A percentile compares a stretch with the other conserved stretches of the same genome.
These are phyloP conservation scores for Aspergillus udagawae DNA, from an alignment of 2,329 filamentous ascomycete genomes.

Conservation along the genomic window DNA sequence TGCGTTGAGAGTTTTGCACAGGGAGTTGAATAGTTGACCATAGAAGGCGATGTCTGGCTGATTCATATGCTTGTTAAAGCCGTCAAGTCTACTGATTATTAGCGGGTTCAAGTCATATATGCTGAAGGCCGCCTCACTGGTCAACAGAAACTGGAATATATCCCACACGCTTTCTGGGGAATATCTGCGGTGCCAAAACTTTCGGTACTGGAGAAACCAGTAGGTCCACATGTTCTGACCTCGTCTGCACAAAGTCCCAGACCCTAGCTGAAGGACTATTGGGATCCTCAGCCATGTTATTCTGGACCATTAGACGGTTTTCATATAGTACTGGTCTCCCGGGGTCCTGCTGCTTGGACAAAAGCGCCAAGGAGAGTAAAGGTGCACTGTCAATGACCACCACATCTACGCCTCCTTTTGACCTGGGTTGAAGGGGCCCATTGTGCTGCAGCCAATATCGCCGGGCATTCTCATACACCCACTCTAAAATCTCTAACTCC, in stretches of 20 bases:
- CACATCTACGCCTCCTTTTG: slow-evolving; percentile 68
- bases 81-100: slow-evolving; percentile 55
- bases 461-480: slow-evolving; percentile 67
- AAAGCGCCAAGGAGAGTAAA: slow-evolving; percentile 69
- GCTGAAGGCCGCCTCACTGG: slow-evolving; percentile 46
- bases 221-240: slow-evolving; percentile 66
- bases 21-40: slow-evolving; percentile 63
- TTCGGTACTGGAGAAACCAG: slow-evolving; percentile 76
- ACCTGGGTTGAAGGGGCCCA: slow-evolving; percentile 60
- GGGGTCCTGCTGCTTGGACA: slow-evolving; percentile 66
- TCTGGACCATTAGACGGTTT: slow-evolving; percentile 73
- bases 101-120: slow-evolving; percentile 4
- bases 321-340: slow-evolving; percentile 72
- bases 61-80: slow-evolving; percentile 67
- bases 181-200: slow-evolving; percentile 64
- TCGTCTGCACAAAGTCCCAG: slow-evolving; percentile 69
- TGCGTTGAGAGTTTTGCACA: slow-evolving; percentile 51
- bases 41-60: slow-evolving; percentile 68
- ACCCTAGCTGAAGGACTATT: slow-evolving; percentile 65
- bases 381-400: slow-evolving; percentile 76
- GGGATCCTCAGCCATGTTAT: slow-evolving; percentile 59
- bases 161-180: slow-evolving; percentile 60
- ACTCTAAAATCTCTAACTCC: slow-evolving; percentile 58
- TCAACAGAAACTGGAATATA: slow-evolving; percentile 75
- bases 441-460: slow-evolving; percentile 66